Evolutionary conservation across 352 stramenopile species (phyloP).

Genomic region (Phytophthora constricta): DNA sequence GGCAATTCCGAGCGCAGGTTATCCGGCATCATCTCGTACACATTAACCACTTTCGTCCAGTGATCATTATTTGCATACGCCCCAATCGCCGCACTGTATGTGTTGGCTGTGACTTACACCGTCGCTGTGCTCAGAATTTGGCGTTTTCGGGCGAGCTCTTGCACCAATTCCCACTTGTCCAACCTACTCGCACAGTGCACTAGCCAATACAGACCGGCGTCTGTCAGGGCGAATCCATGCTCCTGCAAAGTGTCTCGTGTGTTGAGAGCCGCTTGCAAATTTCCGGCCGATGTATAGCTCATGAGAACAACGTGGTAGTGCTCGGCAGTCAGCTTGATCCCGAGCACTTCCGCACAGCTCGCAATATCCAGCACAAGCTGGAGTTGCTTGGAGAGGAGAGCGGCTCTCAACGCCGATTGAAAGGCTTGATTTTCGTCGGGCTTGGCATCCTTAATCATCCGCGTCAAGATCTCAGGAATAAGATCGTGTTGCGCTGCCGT

Average conservation of each 20-base stretch:
- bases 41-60: conserved; percentile 54
- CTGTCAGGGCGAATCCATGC: conserved; percentile 55
- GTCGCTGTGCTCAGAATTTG: no score
- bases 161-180: conserved; percentile 55
- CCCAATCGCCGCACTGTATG: conserved; percentile 72
- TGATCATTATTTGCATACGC: conserved; percentile 66
- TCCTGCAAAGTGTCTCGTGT: conserved; percentile 58
- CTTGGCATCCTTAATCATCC: conserved; percentile 19
- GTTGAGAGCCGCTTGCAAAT: conserved; percentile 61
- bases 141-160: conserved; percentile 41
- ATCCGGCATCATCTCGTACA: conserved; percentile 63
- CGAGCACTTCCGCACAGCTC: conserved; percentile 63
- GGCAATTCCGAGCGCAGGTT: conserved; percentile 37
- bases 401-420: conserved; percentile 54
- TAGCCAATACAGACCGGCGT: conserved; percentile 70
- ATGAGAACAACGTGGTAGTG: conserved; percentile 82
- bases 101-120: conserved; percentile 47
- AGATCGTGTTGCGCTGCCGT: conserved; percentile 2
- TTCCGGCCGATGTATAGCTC: conserved; percentile 61
- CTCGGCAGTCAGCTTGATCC: conserved; percentile 60
- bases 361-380: conserved; percentile 79
- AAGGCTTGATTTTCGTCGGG: conserved; percentile 9
- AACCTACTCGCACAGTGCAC: conserved; percentile 67
- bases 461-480: conserved; percentile 5
- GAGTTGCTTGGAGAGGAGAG: conserved; percentile 67